These are phyloP conservation scores for Stentor roeselii DNA, from an alignment of 73 alveolate genomes.

Conservation along the genomic window DNA sequence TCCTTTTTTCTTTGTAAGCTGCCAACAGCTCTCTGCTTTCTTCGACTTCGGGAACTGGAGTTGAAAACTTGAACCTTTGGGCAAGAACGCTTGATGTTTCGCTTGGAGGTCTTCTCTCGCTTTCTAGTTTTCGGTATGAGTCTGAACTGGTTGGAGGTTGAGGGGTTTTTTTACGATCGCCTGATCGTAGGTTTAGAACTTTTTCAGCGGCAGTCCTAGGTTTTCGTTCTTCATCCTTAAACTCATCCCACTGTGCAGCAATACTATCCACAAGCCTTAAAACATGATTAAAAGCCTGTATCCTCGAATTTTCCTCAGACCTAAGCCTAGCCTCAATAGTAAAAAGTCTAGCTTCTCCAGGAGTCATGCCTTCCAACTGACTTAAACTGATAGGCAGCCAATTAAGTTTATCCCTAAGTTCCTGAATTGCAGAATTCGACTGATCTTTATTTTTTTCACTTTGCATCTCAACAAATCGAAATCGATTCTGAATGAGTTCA, in stretches of 20 bases:
- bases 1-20: neutral
- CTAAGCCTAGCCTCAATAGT: neutral
- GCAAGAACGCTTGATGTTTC: neutral
- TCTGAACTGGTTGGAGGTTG: too few relatives aligned
- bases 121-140: neutral
- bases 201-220: neutral
- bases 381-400: slow-evolving; percentile 1
- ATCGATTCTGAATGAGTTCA: neutral
- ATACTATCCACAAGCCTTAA: neutral
- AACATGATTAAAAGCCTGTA: neutral
- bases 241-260: neutral
- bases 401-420: neutral
- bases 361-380: neutral
- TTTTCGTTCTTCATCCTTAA: neutral
- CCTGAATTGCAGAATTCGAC: neutral
- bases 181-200: neutral
- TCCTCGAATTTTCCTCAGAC: neutral
- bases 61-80: neutral
- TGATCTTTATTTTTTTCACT: neutral
- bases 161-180: neutral
- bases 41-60: neutral
- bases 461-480: neutral
- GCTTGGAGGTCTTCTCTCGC: neutral
- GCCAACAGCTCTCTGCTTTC: neutral
- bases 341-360: neutral